A percentile compares a stretch with the other conserved stretches of the same genome.
phyloP scores from a whole-genome alignment of 2,329 filamentous ascomycete species.

The Fusarium stilboides region DNA sequence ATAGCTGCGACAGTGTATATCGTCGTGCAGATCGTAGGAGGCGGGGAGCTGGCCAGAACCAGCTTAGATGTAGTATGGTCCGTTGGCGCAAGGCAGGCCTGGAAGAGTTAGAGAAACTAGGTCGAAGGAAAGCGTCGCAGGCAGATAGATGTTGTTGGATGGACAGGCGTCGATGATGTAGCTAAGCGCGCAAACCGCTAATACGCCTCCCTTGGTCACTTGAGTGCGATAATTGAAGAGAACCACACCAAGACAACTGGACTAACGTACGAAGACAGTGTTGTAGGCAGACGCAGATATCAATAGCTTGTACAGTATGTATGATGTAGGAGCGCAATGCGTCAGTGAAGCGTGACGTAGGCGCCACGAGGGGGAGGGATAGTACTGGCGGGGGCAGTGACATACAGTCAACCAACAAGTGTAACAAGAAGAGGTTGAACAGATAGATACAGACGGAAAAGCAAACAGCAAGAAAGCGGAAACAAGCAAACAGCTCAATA shows the following conservation, averaged over 20 bases:
- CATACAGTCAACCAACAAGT: constrained; percentile 21
- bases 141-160: constrained; percentile 16
- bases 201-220: constrained; percentile 29
- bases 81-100: constrained; percentile 31
- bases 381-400: constrained; percentile 32
- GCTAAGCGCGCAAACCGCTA: constrained; percentile 39
- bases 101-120: constrained; percentile 30
- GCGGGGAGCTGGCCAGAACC: constrained; percentile 40
- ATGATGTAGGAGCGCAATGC: constrained; percentile 14
- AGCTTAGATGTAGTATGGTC: constrained; percentile 32
- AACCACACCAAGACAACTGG: not conserved
- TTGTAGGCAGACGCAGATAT: constrained; percentile 9
- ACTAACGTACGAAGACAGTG: constrained; percentile 1
- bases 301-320: constrained; percentile 11
- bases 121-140: not conserved
- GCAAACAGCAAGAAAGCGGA: constrained; percentile 1
- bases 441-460: not conserved
- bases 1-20: constrained; percentile 30
- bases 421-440: constrained; percentile 4
- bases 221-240: constrained; percentile 5
- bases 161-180: constrained; percentile 32
- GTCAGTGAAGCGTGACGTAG: constrained; percentile 46
- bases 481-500: constrained; percentile 3
- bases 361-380: constrained; percentile 34
- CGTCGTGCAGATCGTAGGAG: constrained; percentile 36